Conservation (phyloP, 805 yeast genomes). For the Kodamaea nitidulidarum region DNA sequence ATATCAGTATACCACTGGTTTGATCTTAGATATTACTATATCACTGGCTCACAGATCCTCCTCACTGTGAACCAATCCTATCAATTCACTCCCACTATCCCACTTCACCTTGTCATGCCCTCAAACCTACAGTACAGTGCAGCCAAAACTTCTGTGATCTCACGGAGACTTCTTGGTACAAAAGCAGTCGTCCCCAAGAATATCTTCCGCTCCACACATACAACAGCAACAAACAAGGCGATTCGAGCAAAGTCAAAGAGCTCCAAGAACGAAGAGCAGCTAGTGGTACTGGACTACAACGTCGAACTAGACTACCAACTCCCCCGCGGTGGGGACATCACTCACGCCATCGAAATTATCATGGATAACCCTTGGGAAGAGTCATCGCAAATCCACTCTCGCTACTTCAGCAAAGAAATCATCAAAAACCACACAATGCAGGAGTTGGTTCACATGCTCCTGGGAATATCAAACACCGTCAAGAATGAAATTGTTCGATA, state of each 20-base stretch:
- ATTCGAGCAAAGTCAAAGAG: constrained; percentile 2
- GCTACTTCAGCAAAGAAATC: constrained; percentile 17
- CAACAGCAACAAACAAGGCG: constrained; percentile 6
- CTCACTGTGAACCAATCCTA: too few relatives aligned
- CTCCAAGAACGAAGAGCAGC: background rate
- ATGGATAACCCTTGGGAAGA: constrained; percentile 39
- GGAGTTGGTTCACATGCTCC: constrained; percentile 30
- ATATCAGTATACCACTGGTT: too few relatives aligned
- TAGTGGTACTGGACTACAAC: constrained; percentile 29
- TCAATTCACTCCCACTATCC: background rate
- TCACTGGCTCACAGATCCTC: too few relatives aligned
- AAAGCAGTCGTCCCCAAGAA: constrained; percentile 1
- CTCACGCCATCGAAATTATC: constrained; percentile 30
- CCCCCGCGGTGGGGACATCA: constrained; percentile 24
- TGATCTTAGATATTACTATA: too few relatives aligned
- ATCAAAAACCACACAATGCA: constrained; percentile 14
- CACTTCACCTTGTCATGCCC: too few relatives aligned
- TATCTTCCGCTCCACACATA: constrained; percentile 3
- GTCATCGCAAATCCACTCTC: constrained; percentile 22
- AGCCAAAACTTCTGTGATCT: constrained; percentile 35
- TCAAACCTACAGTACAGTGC: constrained; percentile 33
- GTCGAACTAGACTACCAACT: constrained; percentile 39
- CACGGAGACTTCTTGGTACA: constrained; percentile 17
- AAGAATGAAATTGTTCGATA: constrained; percentile 37
- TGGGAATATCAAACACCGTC: constrained; percentile 29